phyloP scores from a whole-genome alignment of 2,329 filamentous ascomycete species.

The Neopestalotiopsis rosae region DNA sequence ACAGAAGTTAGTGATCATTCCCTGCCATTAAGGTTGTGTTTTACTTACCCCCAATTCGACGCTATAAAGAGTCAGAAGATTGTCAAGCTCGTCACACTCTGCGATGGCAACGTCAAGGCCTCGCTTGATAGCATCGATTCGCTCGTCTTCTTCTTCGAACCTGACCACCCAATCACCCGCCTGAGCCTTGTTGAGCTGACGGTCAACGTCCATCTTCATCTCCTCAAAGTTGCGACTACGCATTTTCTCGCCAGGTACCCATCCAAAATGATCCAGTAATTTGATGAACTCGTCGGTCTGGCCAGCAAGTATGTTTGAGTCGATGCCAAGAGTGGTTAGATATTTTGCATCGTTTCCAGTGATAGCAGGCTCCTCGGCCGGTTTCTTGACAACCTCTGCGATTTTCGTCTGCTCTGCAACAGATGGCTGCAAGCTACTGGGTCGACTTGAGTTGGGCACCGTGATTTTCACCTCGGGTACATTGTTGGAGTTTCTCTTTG shows the following conservation, averaged over 20 bases:
- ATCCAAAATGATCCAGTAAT: constrained; percentile 86
- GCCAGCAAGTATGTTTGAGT: constrained; percentile 76
- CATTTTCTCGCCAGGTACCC: constrained; percentile 78
- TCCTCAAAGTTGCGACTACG: constrained; percentile 78
- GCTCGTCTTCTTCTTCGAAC: constrained; percentile 84
- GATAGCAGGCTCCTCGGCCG: constrained; percentile 64
- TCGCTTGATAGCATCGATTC: constrained; percentile 83
- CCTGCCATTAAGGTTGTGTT: background rate
- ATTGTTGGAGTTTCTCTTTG: constrained; percentile 38
- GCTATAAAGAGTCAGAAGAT: constrained; percentile 89
- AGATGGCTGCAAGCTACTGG: constrained; percentile 45
- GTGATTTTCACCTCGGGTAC: constrained; percentile 66
- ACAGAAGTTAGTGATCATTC: constrained; percentile 28
- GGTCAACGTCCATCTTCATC: constrained; percentile 81
- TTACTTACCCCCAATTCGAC: constrained; percentile 85
- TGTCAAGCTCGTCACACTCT: constrained; percentile 96
- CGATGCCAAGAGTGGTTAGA: constrained; percentile 77
- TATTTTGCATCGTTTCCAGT: constrained; percentile 81
- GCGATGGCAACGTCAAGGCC: constrained; percentile 89
- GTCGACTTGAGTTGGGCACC: constrained; percentile 48
- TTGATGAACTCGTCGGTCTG: constrained; percentile 81
- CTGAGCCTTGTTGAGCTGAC: constrained; percentile 88
- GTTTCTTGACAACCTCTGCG: constrained; percentile 41
- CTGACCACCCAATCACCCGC: constrained; percentile 91
- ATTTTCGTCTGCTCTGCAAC: constrained; percentile 37